Base-by-base conservation (phyloP, 176 grass and related monocot genomes). In the Oryza glaberrima region DNA sequence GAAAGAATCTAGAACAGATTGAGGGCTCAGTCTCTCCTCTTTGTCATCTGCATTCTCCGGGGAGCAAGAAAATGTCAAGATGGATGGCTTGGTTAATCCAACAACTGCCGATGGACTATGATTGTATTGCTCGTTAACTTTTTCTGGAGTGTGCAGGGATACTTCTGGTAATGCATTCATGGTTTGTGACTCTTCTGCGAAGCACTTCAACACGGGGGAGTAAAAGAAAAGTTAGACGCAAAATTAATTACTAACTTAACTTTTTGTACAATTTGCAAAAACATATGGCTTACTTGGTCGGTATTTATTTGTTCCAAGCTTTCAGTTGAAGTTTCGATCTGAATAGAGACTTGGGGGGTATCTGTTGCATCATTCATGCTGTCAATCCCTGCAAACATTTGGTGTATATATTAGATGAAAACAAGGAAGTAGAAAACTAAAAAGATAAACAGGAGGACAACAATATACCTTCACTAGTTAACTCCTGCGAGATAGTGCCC, bases 1-100 rank as follows among this genome's bases (percentile, higher is more conserved):
- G 58, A 84, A 75, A 69, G 75, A 67, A 64, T 89, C 94, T 63
- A 91, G 88, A 74, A 95, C 70, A 8, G 86, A 90, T 32, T 84
- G 81, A 46, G 93, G 82, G 56, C 93, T 92, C 81, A 84, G 70
- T 84, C 81, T 82, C 48, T 78, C 83, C 34, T 88, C 85, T 72
- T 86, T 93, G n/a, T 88, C 87, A 84, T 85, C 70, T 69, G 69
- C 66, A 80, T 49, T 92, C 76, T 90, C 89, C 0, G 61, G 36
- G 6, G 73, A 86, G 48, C 75, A 81, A 60, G 69, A 19, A 75
- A 83, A 86, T 82, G 80, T 69, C 80, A 82, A 65, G 72, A 88
- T 45, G 67, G 76, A 78, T 82, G 93, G 83, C 54, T 84, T 88
- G 65, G 70, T 35, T 82, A 64, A 43, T 92, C 28, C 56, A 78